Conservation (phyloP, 1,284 basidiomycete species). For the Neolentinus lepideus region DNA sequence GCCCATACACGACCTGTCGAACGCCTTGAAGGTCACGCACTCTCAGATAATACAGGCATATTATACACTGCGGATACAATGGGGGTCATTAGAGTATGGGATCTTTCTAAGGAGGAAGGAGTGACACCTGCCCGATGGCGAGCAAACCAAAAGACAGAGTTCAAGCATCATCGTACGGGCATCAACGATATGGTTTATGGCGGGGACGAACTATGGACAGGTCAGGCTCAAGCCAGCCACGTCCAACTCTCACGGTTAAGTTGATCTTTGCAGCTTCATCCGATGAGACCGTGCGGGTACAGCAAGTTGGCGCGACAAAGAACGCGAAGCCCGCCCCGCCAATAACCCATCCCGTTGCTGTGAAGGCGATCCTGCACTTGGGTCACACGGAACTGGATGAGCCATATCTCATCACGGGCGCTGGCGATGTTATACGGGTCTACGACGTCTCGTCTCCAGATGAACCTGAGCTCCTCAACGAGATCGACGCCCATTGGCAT, state of each 20-base stretch:
- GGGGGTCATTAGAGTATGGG: conserved; percentile 76
- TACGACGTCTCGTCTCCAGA: conserved; percentile 61
- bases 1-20: conserved; percentile 71
- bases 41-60: conserved; percentile 36
- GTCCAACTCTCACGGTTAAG: background rate
- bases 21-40: conserved; percentile 42
- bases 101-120: conserved; percentile 39
- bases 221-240: conserved; percentile 34
- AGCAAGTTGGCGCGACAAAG: conserved; percentile 16
- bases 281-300: conserved; percentile 74
- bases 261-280: conserved; percentile 56
- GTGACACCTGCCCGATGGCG: conserved; percentile 43
- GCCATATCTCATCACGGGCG: conserved; percentile 71
- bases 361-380: conserved; percentile 69
- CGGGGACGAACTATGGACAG: conserved; percentile 76
- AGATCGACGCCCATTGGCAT: conserved; percentile 82
- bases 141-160: conserved; percentile 44
- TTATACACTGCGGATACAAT: conserved; percentile 84
- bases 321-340: conserved; percentile 33
- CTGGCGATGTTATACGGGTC: conserved; percentile 75
- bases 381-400: conserved; percentile 50
- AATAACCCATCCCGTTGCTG: conserved; percentile 60
- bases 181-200: conserved; percentile 68
- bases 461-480: conserved; percentile 58
- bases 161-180: conserved; percentile 71